Conservation (phyloP, 1,284 basidiomycete species). For the Malassezia brasiliensis region DNA sequence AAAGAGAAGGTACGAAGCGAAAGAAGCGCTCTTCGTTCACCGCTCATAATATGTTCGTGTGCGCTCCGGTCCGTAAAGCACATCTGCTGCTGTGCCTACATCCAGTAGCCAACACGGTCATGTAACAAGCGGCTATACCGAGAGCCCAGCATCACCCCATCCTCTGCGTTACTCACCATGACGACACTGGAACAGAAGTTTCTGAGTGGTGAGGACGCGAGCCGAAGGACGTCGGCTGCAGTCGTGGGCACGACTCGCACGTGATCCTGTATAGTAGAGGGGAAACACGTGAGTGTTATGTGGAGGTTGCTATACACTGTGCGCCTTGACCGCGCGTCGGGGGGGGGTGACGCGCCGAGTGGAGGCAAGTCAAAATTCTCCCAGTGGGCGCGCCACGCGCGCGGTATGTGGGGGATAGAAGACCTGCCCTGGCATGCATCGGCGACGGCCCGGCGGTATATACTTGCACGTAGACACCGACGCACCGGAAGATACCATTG, state of each 20-base stretch:
- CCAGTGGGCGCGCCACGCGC: neutral
- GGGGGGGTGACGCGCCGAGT: too few relatives aligned
- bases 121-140: too few relatives aligned
- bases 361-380: neutral
- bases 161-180: constrained; percentile 12
- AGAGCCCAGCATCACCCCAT: too few relatives aligned
- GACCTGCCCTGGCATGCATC: neutral
- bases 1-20: neutral
- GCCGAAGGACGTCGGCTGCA: neutral
- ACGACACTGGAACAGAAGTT: constrained; percentile 11
- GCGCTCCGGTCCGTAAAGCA: too few relatives aligned
- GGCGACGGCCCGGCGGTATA: neutral
- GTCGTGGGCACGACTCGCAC: neutral
- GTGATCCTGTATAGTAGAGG: neutral
- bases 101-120: too few relatives aligned
- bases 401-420: neutral
- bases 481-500: too few relatives aligned
- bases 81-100: too few relatives aligned
- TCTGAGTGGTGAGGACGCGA: constrained; percentile 4
- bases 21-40: neutral
- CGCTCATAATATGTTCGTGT: neutral
- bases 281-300: neutral
- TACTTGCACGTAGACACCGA: neutral
- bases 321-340: too few relatives aligned
- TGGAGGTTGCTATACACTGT: neutral